Conservation (phyloP, 2,329 filamentous ascomycete genomes). For the Parafenestella ontariensis region DNA sequence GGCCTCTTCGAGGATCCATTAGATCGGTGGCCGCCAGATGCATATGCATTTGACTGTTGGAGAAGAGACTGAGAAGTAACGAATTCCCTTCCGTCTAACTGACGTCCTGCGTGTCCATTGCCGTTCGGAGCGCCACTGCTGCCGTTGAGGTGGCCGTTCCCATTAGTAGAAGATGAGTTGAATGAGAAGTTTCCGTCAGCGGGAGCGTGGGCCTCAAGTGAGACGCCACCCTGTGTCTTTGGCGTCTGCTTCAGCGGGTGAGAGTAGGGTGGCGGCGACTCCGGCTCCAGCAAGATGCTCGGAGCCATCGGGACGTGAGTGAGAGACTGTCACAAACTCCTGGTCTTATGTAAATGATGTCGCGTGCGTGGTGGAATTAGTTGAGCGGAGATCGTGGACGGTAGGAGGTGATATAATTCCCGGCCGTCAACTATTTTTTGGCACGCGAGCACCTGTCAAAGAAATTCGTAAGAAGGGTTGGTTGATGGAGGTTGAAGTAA, state of each 20-base stretch:
- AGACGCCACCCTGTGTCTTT: conserved; percentile 22
- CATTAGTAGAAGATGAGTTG: conserved; percentile 18
- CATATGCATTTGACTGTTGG: conserved; percentile 33
- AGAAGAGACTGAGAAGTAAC: conserved; percentile 38
- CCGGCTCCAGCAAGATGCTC: conserved; percentile 36
- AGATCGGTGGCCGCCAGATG: conserved; percentile 16
- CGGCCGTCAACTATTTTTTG: neutral
- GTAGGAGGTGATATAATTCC: neutral
- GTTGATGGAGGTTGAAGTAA: conserved; percentile 1
- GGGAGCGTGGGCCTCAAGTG: conserved; percentile 33
- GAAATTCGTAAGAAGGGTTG: neutral
- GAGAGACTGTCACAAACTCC: neutral
- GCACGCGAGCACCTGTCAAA: conserved; percentile 7
- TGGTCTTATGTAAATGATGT: neutral
- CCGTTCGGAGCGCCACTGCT: conserved; percentile 15
- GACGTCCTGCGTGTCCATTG: conserved; percentile 17
- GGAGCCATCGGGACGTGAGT: conserved; percentile 35
- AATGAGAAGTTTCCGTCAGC: conserved; percentile 23
- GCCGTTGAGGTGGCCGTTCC: conserved; percentile 21
- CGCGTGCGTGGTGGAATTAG: neutral
- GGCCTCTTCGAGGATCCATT: conserved; percentile 56
- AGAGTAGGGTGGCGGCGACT: conserved; percentile 26
- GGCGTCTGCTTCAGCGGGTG: conserved; percentile 23
- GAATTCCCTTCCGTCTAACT: conserved; percentile 26
- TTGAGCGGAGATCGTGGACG: neutral